Conservation (phyloP, 2,329 filamentous ascomycete species). For the Coniosporium tulheliwenetii region DNA sequence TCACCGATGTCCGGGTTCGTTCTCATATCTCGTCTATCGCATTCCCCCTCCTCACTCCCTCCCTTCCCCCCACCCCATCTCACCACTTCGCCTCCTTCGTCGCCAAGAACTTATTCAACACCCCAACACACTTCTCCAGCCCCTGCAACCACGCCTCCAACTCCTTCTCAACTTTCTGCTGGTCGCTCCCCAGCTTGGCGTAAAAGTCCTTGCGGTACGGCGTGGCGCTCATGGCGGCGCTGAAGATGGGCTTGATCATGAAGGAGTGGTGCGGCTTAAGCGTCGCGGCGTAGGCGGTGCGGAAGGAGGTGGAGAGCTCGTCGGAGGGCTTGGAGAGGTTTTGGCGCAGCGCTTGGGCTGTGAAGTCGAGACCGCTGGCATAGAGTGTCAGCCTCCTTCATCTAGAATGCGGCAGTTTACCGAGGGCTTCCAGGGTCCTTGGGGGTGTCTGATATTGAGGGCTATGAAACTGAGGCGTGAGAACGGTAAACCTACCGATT, state of each 20-base stretch:
- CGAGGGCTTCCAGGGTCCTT: no score
- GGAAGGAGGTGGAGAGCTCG: conserved; percentile 80
- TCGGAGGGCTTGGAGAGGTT: conserved; percentile 54
- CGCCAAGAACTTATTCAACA: conserved; percentile 51
- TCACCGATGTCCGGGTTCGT: no score
- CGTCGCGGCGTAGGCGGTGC: conserved; percentile 65
- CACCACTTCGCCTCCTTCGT: conserved; percentile 27
- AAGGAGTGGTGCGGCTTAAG: conserved; percentile 88
- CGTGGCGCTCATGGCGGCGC: conserved; percentile 78
- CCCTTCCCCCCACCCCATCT: no score
- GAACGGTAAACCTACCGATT: conserved; percentile 45
- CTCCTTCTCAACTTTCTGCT: conserved; percentile 45
- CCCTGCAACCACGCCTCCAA: conserved; percentile 59
- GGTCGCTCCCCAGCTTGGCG: conserved; percentile 58
- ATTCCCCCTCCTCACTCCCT: background rate
- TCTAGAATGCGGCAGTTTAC: conserved; percentile 1
- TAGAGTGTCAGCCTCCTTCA: background rate
- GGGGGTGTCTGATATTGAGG: conserved; percentile 1
- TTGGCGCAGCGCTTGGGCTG: conserved; percentile 63
- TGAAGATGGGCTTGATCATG: conserved; percentile 82
- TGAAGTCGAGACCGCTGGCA: conserved; percentile 80
- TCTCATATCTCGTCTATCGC: background rate
- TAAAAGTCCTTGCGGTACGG: conserved; percentile 94
- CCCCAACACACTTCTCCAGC: conserved; percentile 62
- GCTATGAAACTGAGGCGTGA: conserved; percentile 1